These are phyloP conservation scores for Musa troglodytarum DNA, from an alignment of 176 grass and related monocot genomes.

Conservation along the genomic window DNA sequence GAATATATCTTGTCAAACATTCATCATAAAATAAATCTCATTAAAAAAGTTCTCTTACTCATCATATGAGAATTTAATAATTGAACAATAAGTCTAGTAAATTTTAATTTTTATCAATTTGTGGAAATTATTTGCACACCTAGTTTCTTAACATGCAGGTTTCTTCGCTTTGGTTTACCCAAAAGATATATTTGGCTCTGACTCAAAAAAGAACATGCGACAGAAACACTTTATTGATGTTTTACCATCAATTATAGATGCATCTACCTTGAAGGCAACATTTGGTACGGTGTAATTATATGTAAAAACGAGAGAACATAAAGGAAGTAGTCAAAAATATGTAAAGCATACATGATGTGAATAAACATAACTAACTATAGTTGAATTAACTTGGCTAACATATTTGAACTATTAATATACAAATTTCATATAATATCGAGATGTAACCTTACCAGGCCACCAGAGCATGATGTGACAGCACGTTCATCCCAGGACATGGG, in stretches of 20 bases:
- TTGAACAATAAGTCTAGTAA: neutral
- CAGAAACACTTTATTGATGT: no score
- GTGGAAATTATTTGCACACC: neutral
- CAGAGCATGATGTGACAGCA: conserved; percentile 95
- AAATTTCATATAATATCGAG: no score
- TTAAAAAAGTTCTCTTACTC: neutral
- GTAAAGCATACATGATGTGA: neutral
- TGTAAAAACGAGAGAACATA: neutral
- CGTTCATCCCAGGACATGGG: conserved; percentile 84
- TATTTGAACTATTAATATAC: neutral
- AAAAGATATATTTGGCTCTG: neutral
- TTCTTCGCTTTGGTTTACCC: neutral
- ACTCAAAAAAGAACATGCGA: neutral
- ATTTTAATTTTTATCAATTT: neutral
- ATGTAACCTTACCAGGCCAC: conserved; percentile 59
- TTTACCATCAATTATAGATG: no score
- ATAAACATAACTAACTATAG: neutral
- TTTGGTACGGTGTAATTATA: neutral
- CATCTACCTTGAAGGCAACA: neutral
- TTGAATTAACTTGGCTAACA: neutral
- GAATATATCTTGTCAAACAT: neutral
- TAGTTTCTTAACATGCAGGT: neutral
- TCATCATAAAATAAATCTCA: neutral
- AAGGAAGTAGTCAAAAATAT: neutral
- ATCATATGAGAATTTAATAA: neutral